Evolutionary conservation across 78 protist species (phyloP).

Genomic region (Dictyostelium citrinum): DNA sequence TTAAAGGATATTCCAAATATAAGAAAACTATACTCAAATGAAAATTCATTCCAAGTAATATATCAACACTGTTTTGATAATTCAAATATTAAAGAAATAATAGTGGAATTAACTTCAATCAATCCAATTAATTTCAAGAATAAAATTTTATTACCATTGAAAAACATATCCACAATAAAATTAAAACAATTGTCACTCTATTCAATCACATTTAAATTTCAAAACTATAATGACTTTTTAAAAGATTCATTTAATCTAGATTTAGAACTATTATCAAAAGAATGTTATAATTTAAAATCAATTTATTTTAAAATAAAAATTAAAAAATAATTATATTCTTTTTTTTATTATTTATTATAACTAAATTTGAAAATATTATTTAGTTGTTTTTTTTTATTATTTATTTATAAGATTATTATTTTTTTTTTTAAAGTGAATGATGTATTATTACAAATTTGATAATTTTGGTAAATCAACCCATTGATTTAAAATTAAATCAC

Average conservation of each 20-base stretch:
- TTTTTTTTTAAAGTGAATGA: background rate
- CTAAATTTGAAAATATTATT: background rate
- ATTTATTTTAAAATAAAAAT: background rate
- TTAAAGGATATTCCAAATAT: background rate
- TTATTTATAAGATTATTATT: background rate
- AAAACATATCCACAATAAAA: background rate
- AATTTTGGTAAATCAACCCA: conserved; percentile 36
- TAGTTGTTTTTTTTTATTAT: background rate
- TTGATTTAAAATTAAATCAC: conserved; percentile 62
- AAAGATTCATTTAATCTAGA: background rate
- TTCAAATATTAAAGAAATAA: background rate
- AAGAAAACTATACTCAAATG: background rate
- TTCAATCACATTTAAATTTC: background rate
- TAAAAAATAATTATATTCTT: background rate
- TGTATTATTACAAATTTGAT: conserved; percentile 26
- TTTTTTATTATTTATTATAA: background rate
- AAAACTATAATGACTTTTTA: background rate
- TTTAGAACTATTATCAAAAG: background rate
- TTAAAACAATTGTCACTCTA: background rate
- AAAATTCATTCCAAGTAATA: background rate
- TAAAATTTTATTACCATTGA: background rate
- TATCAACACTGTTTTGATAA: background rate
- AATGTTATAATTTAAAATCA: background rate
- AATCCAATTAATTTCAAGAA: background rate
- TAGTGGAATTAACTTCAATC: background rate